Evolutionary conservation across 208 protist genomes (phyloP).

Genomic region (Crithidia thermophila): DNA sequence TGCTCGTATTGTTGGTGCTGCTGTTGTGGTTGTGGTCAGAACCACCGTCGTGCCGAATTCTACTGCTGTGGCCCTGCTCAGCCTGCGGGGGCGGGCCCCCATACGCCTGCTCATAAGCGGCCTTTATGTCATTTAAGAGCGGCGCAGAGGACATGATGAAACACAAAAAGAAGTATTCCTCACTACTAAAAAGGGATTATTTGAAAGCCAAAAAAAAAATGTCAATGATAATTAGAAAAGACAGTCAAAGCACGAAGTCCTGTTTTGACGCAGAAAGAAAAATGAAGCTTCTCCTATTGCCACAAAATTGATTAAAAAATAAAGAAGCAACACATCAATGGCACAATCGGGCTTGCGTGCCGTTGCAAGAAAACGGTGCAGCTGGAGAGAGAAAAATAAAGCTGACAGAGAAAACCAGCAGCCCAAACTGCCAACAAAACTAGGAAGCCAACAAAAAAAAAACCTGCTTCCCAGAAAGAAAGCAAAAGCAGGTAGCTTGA

Average conservation of each 20-base stretch:
- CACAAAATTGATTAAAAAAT: too few relatives aligned
- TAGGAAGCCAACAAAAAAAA: neutral
- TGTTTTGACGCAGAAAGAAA: too few relatives aligned
- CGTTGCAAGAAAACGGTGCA: too few relatives aligned
- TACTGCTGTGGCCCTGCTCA: neutral
- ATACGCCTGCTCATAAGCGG: neutral
- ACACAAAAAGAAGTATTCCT: too few relatives aligned
- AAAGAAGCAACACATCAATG: neutral
- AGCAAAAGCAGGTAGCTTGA: too few relatives aligned
- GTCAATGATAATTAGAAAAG: too few relatives aligned
- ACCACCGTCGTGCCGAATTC: too few relatives aligned
- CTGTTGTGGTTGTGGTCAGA: neutral
- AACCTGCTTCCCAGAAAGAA: neutral
- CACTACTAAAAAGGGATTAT: too few relatives aligned
- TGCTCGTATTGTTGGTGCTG: neutral
- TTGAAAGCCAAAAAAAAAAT: neutral
- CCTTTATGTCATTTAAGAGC: slow-evolving; percentile 14
- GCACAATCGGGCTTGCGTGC: neutral
- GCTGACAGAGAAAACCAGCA: neutral
- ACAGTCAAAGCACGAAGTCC: too few relatives aligned
- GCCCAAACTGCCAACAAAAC: neutral
- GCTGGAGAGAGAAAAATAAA: slow-evolving; percentile 1
- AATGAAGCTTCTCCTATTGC: too few relatives aligned
- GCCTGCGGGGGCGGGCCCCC: neutral
- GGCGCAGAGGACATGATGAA: slow-evolving; percentile 3